These are phyloP conservation scores for Leccinum arenicola DNA, from an alignment of 768 basidiomycete genomes.

Conservation along the genomic window DNA sequence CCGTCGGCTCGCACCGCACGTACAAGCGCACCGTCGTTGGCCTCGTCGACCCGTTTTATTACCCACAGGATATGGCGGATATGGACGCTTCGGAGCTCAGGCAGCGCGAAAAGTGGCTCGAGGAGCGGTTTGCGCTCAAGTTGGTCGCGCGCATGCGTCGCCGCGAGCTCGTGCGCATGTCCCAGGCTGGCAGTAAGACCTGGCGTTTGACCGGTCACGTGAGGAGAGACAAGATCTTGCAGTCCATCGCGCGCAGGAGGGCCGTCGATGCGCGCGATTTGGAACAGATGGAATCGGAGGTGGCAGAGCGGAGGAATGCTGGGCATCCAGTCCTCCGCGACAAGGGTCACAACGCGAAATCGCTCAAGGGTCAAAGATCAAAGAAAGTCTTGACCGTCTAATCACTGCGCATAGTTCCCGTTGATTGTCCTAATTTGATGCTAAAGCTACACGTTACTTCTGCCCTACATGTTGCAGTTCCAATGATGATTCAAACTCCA, in stretches of 20 bases:
- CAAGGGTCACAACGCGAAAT: conserved; percentile 8
- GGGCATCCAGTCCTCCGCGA: conserved; percentile 25
- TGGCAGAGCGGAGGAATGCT: conserved; percentile 25
- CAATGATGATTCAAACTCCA: background rate
- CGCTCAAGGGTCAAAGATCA: conserved; percentile 1
- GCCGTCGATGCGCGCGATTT: conserved; percentile 41
- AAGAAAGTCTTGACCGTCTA: conserved; percentile 12
- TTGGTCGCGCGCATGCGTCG: conserved; percentile 37
- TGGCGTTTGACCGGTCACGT: conserved; percentile 41
- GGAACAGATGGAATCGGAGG: conserved; percentile 34
- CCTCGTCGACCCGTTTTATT: conserved; percentile 90
- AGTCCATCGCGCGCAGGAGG: conserved; percentile 47
- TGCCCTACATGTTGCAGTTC: background rate
- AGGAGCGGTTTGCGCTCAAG: conserved; percentile 50
- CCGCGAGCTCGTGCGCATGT: conserved; percentile 34
- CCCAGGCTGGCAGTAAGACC: conserved; percentile 34
- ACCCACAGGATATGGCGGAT: conserved; percentile 78
- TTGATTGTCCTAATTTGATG: conserved; percentile 2
- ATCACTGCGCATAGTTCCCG: background rate
- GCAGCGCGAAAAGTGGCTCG: conserved; percentile 58
- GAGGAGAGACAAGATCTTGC: conserved; percentile 49
- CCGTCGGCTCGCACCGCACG: conserved; percentile 43
- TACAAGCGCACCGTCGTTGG: conserved; percentile 95
- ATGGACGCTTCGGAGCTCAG: conserved; percentile 57
- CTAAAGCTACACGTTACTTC: conserved; percentile 24